Evolutionary conservation across 805 yeast genomes (phyloP).

Genomic region (Zygoascus bituminiphila): DNA sequence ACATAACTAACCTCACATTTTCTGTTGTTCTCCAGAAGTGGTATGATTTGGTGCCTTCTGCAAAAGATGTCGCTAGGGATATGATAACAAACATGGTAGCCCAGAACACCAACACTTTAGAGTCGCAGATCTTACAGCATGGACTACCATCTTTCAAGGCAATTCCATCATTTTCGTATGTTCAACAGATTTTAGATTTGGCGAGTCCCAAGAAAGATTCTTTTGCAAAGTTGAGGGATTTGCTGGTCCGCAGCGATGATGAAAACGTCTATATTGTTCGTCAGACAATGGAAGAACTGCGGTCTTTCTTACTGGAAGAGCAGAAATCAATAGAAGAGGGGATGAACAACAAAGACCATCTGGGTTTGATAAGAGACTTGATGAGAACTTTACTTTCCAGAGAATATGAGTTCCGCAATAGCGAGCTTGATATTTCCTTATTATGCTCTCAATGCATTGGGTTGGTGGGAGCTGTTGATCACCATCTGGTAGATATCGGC

Average conservation of each 20-base stretch:
- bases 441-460: slow-evolving; percentile 66
- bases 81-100: slow-evolving; percentile 35
- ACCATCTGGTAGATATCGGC: slow-evolving; percentile 43
- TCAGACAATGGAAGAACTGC: slow-evolving; percentile 61
- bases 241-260: slow-evolving; percentile 47
- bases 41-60: slow-evolving; percentile 39
- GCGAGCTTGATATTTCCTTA: slow-evolving; percentile 36
- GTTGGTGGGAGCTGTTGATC: slow-evolving; percentile 67
- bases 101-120: slow-evolving; percentile 15
- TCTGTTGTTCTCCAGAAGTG: slow-evolving; percentile 69
- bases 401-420: slow-evolving; percentile 20
- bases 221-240: slow-evolving; percentile 22
- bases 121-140: slow-evolving; percentile 7
- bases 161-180: not conserved
- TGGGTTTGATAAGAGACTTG: slow-evolving; percentile 12
- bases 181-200: not conserved
- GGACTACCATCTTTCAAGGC: slow-evolving; percentile 16
- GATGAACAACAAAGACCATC: slow-evolving; percentile 6
- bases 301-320: slow-evolving; percentile 36
- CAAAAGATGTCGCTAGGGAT: slow-evolving; percentile 44
- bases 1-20: slow-evolving; percentile 64
- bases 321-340: slow-evolving; percentile 14
- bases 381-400: slow-evolving; percentile 24
- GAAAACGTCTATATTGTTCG: slow-evolving; percentile 64
- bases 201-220: not conserved